Conservation (phyloP, 164 flowering plant genomes). For the Saururus chinensis region DNA sequence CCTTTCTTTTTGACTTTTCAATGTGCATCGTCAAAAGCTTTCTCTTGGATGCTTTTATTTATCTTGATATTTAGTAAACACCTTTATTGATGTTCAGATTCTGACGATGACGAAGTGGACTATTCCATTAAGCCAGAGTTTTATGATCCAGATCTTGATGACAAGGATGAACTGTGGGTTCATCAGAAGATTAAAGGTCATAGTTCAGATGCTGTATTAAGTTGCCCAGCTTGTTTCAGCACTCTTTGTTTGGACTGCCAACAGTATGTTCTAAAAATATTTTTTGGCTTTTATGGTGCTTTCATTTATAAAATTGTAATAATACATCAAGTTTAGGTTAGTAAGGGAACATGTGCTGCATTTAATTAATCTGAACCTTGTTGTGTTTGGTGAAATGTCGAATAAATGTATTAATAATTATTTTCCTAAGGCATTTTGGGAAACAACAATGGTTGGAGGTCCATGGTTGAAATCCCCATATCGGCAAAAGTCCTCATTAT, state of each 20-base stretch:
- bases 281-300: neutral
- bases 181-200: slow-evolving; percentile 45
- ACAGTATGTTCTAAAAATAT: slow-evolving; percentile 32
- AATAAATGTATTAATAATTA: no score
- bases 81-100: slow-evolving; percentile 29
- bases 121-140: slow-evolving; percentile 72
- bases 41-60: no score
- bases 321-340: neutral
- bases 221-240: slow-evolving; percentile 91
- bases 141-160: slow-evolving; percentile 62
- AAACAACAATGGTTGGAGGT: no score
- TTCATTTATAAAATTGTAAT: neutral
- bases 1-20: no score
- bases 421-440: no score
- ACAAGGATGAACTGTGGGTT: slow-evolving; percentile 62
- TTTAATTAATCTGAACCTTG: no score
- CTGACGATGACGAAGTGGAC: slow-evolving; percentile 79
- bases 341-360: neutral
- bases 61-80: neutral
- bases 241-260: slow-evolving; percentile 78
- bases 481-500: no score
- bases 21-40: no score
- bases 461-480: no score
- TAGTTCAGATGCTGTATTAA: slow-evolving; percentile 69
- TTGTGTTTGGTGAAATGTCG: no score